Conservation (phyloP, 2,329 filamentous ascomycete genomes). For the Rhynchosporium secalis region DNA sequence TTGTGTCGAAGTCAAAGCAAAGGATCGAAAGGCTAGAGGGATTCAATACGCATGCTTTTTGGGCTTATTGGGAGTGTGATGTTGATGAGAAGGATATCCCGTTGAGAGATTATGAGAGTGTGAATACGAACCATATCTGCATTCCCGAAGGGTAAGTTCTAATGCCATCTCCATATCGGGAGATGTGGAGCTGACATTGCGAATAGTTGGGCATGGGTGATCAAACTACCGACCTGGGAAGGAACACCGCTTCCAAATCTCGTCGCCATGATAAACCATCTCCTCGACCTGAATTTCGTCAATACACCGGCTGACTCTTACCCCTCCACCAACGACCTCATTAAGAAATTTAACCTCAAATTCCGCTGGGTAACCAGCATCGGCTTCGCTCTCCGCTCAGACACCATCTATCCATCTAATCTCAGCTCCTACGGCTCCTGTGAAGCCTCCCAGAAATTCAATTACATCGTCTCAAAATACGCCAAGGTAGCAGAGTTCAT, state of each 20-base stretch:
- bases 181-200: neutral
- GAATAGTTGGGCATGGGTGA: constrained; percentile 35
- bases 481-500: constrained; percentile 33
- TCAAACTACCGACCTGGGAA: constrained; percentile 36
- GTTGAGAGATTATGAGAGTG: constrained; percentile 31
- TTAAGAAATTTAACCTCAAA: constrained; percentile 31
- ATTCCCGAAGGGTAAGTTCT: constrained; percentile 32
- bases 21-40: constrained; percentile 28
- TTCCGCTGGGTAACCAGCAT: constrained; percentile 35
- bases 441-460: constrained; percentile 37
- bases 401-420: constrained; percentile 29
- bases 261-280: constrained; percentile 34
- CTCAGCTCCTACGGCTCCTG: constrained; percentile 29
- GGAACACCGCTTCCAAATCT: constrained; percentile 33
- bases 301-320: constrained; percentile 28
- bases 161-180: neutral
- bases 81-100: constrained; percentile 32
- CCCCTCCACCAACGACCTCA: constrained; percentile 29
- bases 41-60: constrained; percentile 31
- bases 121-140: constrained; percentile 38
- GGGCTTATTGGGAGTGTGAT: constrained; percentile 31
- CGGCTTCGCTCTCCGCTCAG: constrained; percentile 32
- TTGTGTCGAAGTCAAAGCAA: constrained; percentile 29
- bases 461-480: constrained; percentile 33
- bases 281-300: constrained; percentile 31